phyloP scores from a whole-genome alignment of 805 yeast genomes.

The Candida bentonensis region DNA sequence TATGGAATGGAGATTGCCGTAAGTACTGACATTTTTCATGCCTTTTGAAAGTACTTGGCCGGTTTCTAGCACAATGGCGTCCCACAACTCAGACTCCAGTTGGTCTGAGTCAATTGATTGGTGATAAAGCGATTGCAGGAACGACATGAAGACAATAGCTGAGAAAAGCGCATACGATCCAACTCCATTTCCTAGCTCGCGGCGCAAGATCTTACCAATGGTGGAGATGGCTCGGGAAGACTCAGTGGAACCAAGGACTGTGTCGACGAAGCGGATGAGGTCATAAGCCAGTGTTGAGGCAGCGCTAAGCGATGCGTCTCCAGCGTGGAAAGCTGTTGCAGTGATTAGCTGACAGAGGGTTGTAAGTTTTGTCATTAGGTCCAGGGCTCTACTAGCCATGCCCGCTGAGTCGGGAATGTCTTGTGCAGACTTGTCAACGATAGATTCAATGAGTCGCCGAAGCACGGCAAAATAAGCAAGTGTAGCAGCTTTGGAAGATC shows the following conservation, averaged over 20 bases:
- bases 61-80: slow-evolving; percentile 20
- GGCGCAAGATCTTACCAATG: slow-evolving; percentile 14
- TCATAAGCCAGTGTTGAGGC: slow-evolving; percentile 16
- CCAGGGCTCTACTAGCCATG: slow-evolving; percentile 14
- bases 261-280: slow-evolving; percentile 17
- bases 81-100: slow-evolving; percentile 18
- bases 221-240: slow-evolving; percentile 18
- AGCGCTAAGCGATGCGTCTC: slow-evolving; percentile 13
- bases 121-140: slow-evolving; percentile 17
- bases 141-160: slow-evolving; percentile 17
- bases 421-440: slow-evolving; percentile 16
- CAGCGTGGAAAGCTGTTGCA: slow-evolving; percentile 17
- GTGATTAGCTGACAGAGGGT: slow-evolving; percentile 17
- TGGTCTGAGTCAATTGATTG: slow-evolving; percentile 10
- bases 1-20: background rate
- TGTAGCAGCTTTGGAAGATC: background rate
- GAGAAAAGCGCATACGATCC: slow-evolving; percentile 17
- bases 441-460: slow-evolving; percentile 16
- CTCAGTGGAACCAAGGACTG: slow-evolving; percentile 21
- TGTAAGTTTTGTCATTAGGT: slow-evolving; percentile 12
- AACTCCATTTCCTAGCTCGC: slow-evolving; percentile 18
- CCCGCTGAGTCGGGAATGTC: slow-evolving; percentile 17
- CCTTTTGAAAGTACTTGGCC: slow-evolving; percentile 15
- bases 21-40: background rate
- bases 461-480: slow-evolving; percentile 12